Evolutionary conservation across 202 grass and related monocot genomes (phyloP).

Genomic region (Digitaria exilis): DNA sequence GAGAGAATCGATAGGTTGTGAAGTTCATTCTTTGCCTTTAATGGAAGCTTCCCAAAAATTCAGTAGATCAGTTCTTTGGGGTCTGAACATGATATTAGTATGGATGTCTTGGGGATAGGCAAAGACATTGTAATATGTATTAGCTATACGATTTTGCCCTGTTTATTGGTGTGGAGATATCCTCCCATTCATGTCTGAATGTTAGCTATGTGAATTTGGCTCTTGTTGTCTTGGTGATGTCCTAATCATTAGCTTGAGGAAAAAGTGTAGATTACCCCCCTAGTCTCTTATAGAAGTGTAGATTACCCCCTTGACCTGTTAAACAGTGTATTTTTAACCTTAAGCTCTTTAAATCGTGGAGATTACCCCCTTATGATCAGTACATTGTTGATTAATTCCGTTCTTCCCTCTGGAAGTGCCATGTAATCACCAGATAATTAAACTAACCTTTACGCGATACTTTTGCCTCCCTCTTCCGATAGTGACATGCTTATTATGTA

Average conservation of each 20-base stretch:
- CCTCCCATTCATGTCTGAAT: background rate
- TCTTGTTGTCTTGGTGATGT: background rate
- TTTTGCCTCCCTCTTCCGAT: no score
- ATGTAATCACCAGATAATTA: no score
- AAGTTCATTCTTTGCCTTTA: background rate
- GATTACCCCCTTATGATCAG: no score
- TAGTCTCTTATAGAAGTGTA: no score
- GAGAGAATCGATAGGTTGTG: background rate
- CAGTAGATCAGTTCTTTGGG: background rate
- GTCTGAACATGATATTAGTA: background rate
- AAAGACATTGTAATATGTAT: background rate
- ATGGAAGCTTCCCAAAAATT: background rate
- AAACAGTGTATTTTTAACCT: no score
- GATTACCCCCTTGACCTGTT: no score
- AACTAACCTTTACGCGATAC: no score
- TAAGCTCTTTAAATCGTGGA: no score
- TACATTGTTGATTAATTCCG: no score
- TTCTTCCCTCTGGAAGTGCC: no score
- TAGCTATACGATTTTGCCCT: background rate
- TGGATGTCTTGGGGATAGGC: background rate
- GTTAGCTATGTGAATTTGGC: background rate
- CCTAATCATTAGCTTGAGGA: background rate
- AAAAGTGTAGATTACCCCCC: no score
- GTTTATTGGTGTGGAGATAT: background rate
- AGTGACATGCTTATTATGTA: no score